phyloP scores from a whole-genome alignment of 306 rosid species.

The Dryas drummondii region DNA sequence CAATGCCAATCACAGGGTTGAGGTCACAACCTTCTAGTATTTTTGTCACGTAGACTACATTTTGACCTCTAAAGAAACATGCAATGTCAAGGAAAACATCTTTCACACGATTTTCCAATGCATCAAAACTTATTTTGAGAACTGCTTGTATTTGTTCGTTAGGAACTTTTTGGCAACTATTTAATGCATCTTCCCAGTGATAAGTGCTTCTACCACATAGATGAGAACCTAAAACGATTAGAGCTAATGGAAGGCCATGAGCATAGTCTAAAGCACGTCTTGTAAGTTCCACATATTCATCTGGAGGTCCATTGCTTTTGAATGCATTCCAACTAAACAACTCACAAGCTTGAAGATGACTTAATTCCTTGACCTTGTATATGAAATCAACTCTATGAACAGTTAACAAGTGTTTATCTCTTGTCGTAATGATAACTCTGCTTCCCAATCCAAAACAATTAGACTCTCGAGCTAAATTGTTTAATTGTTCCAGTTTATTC shows the following conservation, averaged over 20 bases:
- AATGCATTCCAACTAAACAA: neutral
- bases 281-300: neutral
- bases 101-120: constrained; percentile 21
- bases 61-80: constrained; percentile 28
- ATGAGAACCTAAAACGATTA: constrained; percentile 42
- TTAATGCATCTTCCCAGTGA: neutral
- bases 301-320: neutral
- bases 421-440: constrained; percentile 8
- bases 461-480: neutral
- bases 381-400: neutral
- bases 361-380: neutral
- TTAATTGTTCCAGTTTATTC: neutral
- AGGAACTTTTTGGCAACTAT: constrained; percentile 8
- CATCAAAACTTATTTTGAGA: constrained; percentile 30
- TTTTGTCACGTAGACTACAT: constrained; percentile 14
- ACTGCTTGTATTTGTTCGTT: constrained; percentile 32
- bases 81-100: constrained; percentile 38
- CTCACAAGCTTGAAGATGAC: neutral
- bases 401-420: neutral
- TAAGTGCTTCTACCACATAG: constrained; percentile 15
- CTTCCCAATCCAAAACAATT: neutral
- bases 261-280: neutral
- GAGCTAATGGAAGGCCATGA: constrained; percentile 34
- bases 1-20: constrained; percentile 23
- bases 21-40: constrained; percentile 32